A percentile compares a stretch with the other conserved stretches of the same genome.
phyloP scores from a whole-genome alignment of 306 rosid species.

The Prunus fruticosa region DNA sequence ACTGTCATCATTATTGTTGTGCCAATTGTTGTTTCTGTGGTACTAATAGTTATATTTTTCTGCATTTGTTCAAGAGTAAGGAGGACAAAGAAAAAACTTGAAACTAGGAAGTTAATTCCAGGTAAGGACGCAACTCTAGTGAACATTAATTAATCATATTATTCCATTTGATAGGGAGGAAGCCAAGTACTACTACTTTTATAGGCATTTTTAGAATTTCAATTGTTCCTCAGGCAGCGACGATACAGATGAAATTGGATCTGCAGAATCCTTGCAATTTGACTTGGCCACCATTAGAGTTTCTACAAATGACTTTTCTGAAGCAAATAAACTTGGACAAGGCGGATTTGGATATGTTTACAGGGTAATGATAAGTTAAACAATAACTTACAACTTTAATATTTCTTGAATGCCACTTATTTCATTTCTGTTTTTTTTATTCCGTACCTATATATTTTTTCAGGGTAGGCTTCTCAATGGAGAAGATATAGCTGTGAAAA shows the following conservation, averaged over 20 bases:
- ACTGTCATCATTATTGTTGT: not conserved
- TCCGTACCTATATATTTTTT: not conserved
- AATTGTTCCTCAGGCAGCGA: not conserved
- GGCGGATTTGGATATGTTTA: conserved; percentile 11
- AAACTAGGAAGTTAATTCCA: not conserved
- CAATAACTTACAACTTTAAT: no score
- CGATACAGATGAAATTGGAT: not conserved
- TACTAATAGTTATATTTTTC: not conserved
- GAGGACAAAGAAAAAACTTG: not conserved
- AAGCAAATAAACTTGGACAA: conserved; percentile 2
- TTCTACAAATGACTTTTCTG: conserved; percentile 7
- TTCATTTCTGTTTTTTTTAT: not conserved
- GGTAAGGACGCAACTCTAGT: not conserved
- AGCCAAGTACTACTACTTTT: no score
- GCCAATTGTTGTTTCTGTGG: not conserved
- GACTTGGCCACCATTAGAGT: not conserved
- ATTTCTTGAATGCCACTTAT: not conserved
- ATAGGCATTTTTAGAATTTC: no score
- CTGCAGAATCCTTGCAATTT: conserved; percentile 1
- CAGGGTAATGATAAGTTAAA: not conserved
- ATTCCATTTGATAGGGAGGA: no score
- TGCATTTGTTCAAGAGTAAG: not conserved
- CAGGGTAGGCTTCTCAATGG: not conserved
- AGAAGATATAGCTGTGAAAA: not conserved
- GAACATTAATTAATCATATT: not conserved